A percentile compares a stretch with the other conserved stretches of the same genome.
Evolutionary conservation across 805 yeast genomes (phyloP).

Genomic region (Candida silvicultrix): DNA sequence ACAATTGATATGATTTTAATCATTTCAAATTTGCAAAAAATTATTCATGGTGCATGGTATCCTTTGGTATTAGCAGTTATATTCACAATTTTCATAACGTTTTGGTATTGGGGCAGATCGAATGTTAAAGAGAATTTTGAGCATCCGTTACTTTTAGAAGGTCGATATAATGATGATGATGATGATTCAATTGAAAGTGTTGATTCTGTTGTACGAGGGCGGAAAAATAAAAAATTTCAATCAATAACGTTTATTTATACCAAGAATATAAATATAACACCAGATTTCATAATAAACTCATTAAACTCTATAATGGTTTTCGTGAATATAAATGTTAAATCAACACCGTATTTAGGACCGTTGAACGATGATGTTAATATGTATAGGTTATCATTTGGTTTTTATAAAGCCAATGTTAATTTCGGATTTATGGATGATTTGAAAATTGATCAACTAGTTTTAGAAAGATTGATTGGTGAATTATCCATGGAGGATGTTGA

Average conservation of each 20-base stretch:
- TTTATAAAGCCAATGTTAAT: background rate
- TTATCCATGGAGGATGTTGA: background rate
- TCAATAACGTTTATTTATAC: background rate
- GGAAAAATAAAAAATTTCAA: background rate
- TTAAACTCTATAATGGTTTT: background rate
- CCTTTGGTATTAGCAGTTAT: background rate
- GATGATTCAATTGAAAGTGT: background rate
- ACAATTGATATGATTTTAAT: background rate
- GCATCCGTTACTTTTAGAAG: background rate
- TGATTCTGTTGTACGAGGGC: too few relatives aligned
- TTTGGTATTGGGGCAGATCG: background rate
- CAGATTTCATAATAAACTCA: background rate
- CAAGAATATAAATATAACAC: background rate
- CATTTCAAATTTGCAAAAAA: background rate
- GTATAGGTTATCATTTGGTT: background rate
- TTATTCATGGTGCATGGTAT: background rate
- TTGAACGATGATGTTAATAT: background rate
- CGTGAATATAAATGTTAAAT: background rate
- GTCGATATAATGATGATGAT: background rate
- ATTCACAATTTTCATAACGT: background rate
- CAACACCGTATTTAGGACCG: background rate
- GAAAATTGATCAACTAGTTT: background rate
- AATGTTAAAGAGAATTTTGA: background rate
- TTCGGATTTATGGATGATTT: background rate
- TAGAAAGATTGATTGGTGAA: background rate